These are phyloP conservation scores for Heliocybe sulcata DNA, from an alignment of 1,284 basidiomycete species.

Conservation along the genomic window DNA sequence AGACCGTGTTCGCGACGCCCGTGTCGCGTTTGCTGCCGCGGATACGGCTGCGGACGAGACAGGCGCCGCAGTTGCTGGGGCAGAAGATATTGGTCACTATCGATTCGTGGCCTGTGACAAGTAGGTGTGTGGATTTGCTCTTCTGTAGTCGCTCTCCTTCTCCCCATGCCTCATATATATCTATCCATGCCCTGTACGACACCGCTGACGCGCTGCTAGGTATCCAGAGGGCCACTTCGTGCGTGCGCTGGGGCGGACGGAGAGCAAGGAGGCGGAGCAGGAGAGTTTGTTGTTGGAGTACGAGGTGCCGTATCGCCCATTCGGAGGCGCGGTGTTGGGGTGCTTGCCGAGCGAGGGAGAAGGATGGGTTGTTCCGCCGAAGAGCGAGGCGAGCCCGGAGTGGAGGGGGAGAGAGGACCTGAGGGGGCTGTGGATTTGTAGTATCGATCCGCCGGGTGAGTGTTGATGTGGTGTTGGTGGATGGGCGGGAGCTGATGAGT, in stretches of 20 bases:
- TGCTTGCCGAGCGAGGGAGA: slow-evolving; percentile 92
- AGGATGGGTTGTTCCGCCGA: slow-evolving; percentile 87
- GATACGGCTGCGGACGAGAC: slow-evolving; percentile 91
- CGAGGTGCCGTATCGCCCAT: slow-evolving; percentile 95
- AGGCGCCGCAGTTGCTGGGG: slow-evolving; percentile 81
- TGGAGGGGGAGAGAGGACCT: slow-evolving; percentile 92
- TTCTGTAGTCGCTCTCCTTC: too few species aligned
- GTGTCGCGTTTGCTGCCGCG: slow-evolving; percentile 90
- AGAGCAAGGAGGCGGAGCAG: slow-evolving; percentile 94
- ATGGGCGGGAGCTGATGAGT: background rate
- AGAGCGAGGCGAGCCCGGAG: slow-evolving; percentile 41
- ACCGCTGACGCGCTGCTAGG: too few species aligned
- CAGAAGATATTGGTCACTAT: slow-evolving; percentile 97
- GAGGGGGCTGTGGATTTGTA: slow-evolving; percentile 84
- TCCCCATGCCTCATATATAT: too few species aligned
- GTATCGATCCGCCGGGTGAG: slow-evolving; percentile 92
- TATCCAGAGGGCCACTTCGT: slow-evolving; percentile 99
- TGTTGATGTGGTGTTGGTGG: too few species aligned
- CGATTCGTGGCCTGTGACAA: slow-evolving; percentile 85
- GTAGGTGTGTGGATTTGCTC: too few species aligned
- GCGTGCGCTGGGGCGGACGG: slow-evolving; percentile 84
- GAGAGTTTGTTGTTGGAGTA: slow-evolving; percentile 93
- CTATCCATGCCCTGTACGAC: too few species aligned
- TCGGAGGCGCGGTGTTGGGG: slow-evolving; percentile 89
- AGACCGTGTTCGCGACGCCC: slow-evolving; percentile 94